Evolutionary conservation across 495 filamentous ascomycete species (phyloP).

Genomic region (Penicillium cosmopolitanum): DNA sequence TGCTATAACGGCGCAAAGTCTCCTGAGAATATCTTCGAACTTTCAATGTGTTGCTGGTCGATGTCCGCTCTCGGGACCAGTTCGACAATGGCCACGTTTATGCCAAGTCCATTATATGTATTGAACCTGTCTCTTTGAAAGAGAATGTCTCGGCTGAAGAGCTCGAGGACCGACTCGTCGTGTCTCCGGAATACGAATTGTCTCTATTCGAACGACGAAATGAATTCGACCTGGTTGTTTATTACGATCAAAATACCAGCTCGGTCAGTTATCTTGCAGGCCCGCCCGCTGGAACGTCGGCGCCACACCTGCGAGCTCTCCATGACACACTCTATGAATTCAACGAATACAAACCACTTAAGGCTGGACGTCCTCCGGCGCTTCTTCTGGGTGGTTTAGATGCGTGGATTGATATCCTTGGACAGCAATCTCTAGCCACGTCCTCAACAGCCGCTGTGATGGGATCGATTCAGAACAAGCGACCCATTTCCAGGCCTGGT

Average conservation of each 20-base stretch:
- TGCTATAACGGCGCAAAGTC: conserved; percentile 64
- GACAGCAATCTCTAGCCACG: conserved; percentile 64
- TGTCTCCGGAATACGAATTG: conserved; percentile 77
- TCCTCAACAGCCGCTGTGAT: conserved; percentile 59
- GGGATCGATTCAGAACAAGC: conserved; percentile 45
- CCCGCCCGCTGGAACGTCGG: conserved; percentile 50
- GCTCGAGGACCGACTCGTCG: conserved; percentile 77
- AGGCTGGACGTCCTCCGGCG: conserved; percentile 64
- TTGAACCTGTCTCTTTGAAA: conserved; percentile 81
- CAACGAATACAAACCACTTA: conserved; percentile 74
- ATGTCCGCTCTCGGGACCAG: conserved; percentile 78
- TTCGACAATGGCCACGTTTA: conserved; percentile 90
- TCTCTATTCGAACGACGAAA: conserved; percentile 73
- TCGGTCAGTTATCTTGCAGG: conserved; percentile 56
- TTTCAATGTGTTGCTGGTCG: conserved; percentile 75
- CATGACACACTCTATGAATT: conserved; percentile 81
- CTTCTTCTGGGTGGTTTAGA: conserved; percentile 81
- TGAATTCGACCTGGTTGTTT: conserved; percentile 84
- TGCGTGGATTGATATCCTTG: conserved; percentile 81
- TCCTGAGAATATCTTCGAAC: conserved; percentile 67
- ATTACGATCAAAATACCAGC: conserved; percentile 76
- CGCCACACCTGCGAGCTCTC: conserved; percentile 67
- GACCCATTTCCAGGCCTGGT: conserved; percentile 41
- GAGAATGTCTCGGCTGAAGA: conserved; percentile 84
- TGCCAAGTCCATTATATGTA: conserved; percentile 78